A percentile compares a stretch with the other conserved stretches of the same genome.
Conservation (phyloP, 2,329 filamentous ascomycete species). For the Phialocephala sp. region DNA sequence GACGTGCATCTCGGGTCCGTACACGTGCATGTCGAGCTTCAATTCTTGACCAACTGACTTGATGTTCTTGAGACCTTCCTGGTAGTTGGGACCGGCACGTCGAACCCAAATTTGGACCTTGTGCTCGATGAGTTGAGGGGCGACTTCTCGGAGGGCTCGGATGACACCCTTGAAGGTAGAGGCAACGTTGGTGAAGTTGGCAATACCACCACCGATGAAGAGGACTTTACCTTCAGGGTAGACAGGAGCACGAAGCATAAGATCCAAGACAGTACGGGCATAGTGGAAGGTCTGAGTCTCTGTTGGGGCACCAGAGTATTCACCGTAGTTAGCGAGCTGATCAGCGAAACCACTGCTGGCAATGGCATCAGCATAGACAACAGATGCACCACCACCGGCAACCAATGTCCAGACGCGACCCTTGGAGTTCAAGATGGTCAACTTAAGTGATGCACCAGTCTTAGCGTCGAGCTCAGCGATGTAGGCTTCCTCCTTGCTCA, state of each 20-base stretch:
- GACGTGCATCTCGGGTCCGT: slow-evolving; percentile 83
- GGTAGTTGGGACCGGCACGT: slow-evolving; percentile 94
- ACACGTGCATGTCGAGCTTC: slow-evolving; percentile 92
- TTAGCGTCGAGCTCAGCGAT: slow-evolving; percentile 98
- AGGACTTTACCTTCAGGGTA: slow-evolving; percentile 94
- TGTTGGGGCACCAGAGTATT: slow-evolving; percentile 98
- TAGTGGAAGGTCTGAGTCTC: slow-evolving; percentile 99
- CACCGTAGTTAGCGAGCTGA: slow-evolving; percentile 98
- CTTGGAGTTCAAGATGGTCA: slow-evolving; percentile 90
- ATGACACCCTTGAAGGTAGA: slow-evolving; percentile 99
- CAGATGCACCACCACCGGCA: slow-evolving; percentile 98
- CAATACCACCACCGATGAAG: slow-evolving; percentile 99
- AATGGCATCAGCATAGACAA: slow-evolving; percentile 98
- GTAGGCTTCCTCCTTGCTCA: slow-evolving; percentile 99
- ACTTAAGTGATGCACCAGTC: slow-evolving; percentile 98
- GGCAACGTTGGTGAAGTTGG: slow-evolving; percentile 99
- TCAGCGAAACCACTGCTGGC: slow-evolving; percentile 93
- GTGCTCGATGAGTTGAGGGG: slow-evolving; percentile 87
- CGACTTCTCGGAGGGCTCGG: slow-evolving; percentile 88
- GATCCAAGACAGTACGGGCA: slow-evolving; percentile 92
- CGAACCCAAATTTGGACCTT: slow-evolving; percentile 97
- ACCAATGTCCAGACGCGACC: slow-evolving; percentile 98
- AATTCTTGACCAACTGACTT: slow-evolving; percentile 95
- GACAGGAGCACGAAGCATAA: slow-evolving; percentile 91
- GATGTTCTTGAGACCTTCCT: slow-evolving; percentile 99